These are phyloP conservation scores for Apiospora marii DNA, from an alignment of 2,329 filamentous ascomycete species.

Conservation along the genomic window DNA sequence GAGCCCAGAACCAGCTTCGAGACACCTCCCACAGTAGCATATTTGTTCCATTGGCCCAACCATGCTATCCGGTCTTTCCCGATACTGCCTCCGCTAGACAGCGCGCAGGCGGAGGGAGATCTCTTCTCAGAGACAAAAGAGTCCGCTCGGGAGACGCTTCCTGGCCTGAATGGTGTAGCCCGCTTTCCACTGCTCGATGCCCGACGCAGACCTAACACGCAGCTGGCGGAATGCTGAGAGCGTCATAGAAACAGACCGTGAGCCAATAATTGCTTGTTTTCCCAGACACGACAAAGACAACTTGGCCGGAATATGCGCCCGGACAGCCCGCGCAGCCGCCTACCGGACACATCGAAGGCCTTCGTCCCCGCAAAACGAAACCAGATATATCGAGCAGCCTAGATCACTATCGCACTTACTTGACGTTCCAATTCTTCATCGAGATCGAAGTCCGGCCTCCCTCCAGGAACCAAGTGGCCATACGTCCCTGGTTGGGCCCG, in stretches of 20 bases:
- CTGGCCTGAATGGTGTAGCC: not conserved
- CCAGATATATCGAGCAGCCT: not conserved
- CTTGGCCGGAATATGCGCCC: not conserved
- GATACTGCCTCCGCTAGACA: not conserved
- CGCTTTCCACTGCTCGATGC: conserved; percentile 4
- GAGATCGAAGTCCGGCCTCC: not conserved
- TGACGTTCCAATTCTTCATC: not conserved
- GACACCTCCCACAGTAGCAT: not conserved
- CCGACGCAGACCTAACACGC: not conserved
- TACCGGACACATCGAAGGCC: not conserved
- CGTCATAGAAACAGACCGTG: not conserved
- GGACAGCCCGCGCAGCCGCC: not conserved
- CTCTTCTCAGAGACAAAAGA: not conserved
- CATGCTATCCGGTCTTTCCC: not conserved
- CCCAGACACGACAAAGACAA: not conserved
- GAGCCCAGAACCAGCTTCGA: too few relatives aligned
- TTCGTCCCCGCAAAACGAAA: not conserved
- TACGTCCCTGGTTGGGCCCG: not conserved
- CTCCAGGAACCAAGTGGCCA: not conserved
- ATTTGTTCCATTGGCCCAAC: not conserved
- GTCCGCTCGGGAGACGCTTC: not conserved
- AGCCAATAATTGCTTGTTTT: conserved; percentile 17
- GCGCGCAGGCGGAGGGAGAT: not conserved
- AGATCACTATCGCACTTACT: not conserved
- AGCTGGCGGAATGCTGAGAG: not conserved